Base-by-base conservation (phyloP, 2,329 filamentous ascomycete genomes). In the Fusarium xylarioides region DNA sequence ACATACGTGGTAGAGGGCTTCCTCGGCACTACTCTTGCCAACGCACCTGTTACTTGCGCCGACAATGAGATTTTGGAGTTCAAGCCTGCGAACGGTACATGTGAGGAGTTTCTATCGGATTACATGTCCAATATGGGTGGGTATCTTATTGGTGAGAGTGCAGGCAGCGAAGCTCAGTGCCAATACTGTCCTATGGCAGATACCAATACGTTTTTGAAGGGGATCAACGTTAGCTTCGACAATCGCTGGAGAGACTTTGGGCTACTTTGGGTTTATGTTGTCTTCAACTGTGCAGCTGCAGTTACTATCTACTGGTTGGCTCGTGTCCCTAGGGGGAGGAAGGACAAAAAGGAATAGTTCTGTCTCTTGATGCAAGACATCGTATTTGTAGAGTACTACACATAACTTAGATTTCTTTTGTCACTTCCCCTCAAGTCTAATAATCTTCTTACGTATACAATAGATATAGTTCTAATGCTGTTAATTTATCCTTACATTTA, bases 1-100 rank as follows among this genome's bases (percentile, higher is more conserved):
- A 93, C 92, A 0, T 95, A 95, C 78, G 83, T 94, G 3, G 87
- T 94, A 38, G 86, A 87, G 42, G 91, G 89, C 3, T 87, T 95
- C 80, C 81, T 93, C 2, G 86, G 89, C 0, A 87, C 88, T 2
- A 89, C 88, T 1, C 81, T 95, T 12, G 90, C 90, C 5, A 89
- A 91, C 66, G 87, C 87, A 0, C 52, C 77, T 0, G 65, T 68
- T 0, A 54, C 63, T 11, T 68, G 65, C 2, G 55, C 65, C 4
- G 35, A 35, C 4, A 68, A 62, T 2, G 65, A 68, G n/a, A 49
- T 68, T 1, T 2, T 68, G 42, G 21, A 54, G 30, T 68, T 68
- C 19, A 63, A 34, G 7, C 65, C 65, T 3, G 23, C 47, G 0
- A 68, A 68, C 4, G 65, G 65, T 4, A 63, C 65, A 0, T 68